Evolutionary conservation across 176 grass and related monocot species (phyloP), one percentile per base, ranked within the genome.

Genomic region (Rhipidocladum racemiflorum): DNA sequence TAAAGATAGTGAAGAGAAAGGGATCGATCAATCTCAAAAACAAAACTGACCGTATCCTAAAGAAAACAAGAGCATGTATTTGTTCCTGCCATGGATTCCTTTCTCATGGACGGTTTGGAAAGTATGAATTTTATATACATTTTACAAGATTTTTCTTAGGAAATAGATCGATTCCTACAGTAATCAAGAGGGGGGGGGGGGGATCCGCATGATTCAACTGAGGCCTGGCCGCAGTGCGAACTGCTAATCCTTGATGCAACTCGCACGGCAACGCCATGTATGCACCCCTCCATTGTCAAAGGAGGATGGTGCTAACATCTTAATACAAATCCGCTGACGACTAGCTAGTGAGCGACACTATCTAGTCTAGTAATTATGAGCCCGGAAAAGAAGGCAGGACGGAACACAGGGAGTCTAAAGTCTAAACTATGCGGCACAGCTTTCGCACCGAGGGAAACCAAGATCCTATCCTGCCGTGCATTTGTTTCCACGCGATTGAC

Each of bases 371-470:
- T 34, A 39, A 80, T 27, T 15, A 42, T 63, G 68, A 79, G 60
- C 29, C 68, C 87, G 77, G 71, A 9, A 81, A 85, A 39, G 71
- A 64, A 71, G 71, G 70, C 60, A 8, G 64, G 74, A 48, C 42
- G 6, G 75, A 81, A 40, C 78, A 82, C 53, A 4, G 54, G 53
- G 51, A 39, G n/a, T n/a, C n/a, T n/a, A n/a, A n/a, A n/a, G n/a
- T n/a, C n/a, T n/a, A n/a, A n/a, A n/a, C n/a, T n/a, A n/a, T 36
- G n/a, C n/a, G 55, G 55, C 57, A 74, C 64, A 24, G 57, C 65
- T 9, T 51, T 5, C 10, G 72, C 60, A 4, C 8, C 20, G 35
- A 18, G 39, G 11, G 65, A 75, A 78, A 49, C 65, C 64, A 51
- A 30, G 73, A 77, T 77, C 57, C 65, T 72, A 77, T 77, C 57